Evolutionary conservation across 805 yeast species (phyloP).

Genomic region (Metschnikowia corniflorae): DNA sequence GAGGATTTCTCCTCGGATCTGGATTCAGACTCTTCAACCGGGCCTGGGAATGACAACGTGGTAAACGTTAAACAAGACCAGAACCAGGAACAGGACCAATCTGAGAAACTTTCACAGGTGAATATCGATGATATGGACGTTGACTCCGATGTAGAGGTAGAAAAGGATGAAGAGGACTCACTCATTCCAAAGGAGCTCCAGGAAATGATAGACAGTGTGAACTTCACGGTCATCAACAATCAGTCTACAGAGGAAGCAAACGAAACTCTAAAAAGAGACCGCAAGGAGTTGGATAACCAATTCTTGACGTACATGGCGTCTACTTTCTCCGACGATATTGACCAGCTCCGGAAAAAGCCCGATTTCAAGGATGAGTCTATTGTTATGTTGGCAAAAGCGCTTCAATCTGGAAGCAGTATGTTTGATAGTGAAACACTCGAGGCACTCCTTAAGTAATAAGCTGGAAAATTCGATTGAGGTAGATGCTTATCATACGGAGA

Average conservation of each 20-base stretch:
- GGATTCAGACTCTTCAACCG: conserved; percentile 38
- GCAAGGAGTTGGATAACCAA: conserved; percentile 43
- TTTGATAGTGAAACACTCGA: conserved; percentile 51
- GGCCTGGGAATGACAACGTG: conserved; percentile 17
- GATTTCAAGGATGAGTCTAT: conserved; percentile 60
- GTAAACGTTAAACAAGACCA: no score
- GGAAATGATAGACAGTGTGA: conserved; percentile 21
- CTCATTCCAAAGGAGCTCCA: conserved; percentile 18
- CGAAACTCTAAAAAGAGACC: conserved; percentile 25
- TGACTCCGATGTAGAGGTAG: conserved; percentile 18
- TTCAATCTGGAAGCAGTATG: conserved; percentile 56
- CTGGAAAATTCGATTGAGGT: no score
- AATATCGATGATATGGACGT: conserved; percentile 32
- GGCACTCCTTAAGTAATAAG: conserved; percentile 17
- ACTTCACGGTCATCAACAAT: conserved; percentile 24
- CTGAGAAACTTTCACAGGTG: no score
- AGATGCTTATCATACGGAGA: no score
- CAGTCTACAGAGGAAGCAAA: conserved; percentile 19
- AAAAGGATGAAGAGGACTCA: conserved; percentile 9
- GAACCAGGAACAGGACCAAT: conserved; percentile 3
- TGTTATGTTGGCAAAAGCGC: conserved; percentile 51
- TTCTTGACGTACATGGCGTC: conserved; percentile 54
- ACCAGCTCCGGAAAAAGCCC: conserved; percentile 55
- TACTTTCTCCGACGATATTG: conserved; percentile 59
- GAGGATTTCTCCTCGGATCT: conserved; percentile 62